Conservation (phyloP, 129 eudicot species). For the Heracleum sosnowskyi region DNA sequence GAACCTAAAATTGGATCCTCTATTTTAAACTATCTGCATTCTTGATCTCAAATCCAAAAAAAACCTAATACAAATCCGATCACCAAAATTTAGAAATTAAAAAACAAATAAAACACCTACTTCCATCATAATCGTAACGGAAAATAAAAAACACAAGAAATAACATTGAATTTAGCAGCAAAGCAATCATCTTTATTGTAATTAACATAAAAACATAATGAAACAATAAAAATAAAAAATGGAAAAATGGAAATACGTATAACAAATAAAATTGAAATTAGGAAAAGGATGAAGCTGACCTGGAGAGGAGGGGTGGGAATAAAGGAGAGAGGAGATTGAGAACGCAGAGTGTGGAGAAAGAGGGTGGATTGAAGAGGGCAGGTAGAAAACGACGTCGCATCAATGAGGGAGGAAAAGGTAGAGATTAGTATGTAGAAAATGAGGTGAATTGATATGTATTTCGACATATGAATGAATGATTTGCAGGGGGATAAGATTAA, state of each 20-base stretch:
- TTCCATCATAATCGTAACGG: not conserved
- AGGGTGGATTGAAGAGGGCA: slow-evolving; percentile 15
- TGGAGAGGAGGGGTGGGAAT: slow-evolving; percentile 9
- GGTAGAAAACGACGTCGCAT: slow-evolving; percentile 14
- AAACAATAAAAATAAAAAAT: not conserved
- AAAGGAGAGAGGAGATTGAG: slow-evolving; percentile 23
- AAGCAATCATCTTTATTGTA: not conserved
- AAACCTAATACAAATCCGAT: not conserved
- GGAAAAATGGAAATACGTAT: not conserved
- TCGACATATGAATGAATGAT: not conserved
- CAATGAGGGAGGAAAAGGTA: not conserved
- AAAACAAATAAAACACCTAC: too few relatives aligned
- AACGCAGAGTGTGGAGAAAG: slow-evolving; percentile 9
- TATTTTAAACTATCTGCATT: not conserved
- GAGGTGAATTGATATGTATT: not conserved
- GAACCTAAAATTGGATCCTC: not conserved
- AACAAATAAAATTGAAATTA: not conserved
- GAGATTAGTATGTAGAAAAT: not conserved
- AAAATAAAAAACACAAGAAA: not conserved
- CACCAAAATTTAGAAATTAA: not conserved
- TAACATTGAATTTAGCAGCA: not conserved
- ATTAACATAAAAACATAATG: not conserved
- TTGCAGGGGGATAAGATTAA: not conserved
- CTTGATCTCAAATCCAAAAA: not conserved
- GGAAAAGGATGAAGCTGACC: not conserved